Base-by-base conservation (phyloP, 495 filamentous ascomycete genomes). In the Penicillium riverlandense region DNA sequence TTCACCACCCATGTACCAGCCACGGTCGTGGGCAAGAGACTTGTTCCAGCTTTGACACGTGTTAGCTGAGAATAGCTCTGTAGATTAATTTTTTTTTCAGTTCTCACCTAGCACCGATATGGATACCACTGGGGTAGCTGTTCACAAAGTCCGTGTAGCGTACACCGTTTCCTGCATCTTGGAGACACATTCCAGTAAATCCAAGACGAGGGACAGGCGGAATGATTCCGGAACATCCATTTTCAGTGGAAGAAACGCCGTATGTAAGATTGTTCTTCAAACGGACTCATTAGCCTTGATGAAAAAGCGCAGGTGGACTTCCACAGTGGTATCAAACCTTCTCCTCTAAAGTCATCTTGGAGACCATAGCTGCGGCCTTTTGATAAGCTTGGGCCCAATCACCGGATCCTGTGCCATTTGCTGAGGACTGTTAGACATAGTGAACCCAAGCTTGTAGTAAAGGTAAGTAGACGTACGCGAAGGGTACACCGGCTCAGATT, bases 101-200 rank as follows among this genome's bases (percentile, higher is more conserved):
- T 9, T 29, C 44, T 50, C n/a, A 57, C 54, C 50, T 55, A 29
- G 63, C 75, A 29, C 76, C 79, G 11, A 80, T 75, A 44, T 80
- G 75, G 29, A 83, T 55, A 7, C 77, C 78, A 22, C 67, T 66
- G 0, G 78, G 63, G 61, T 73, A 83, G 15, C 63, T 66, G 45
- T 75, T 81, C 27, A 80, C 81, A 54, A 79, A 77, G 47, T 85
- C 80, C 0, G 78, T 77, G 13, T 49, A 63, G 3, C 80, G 62
- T 16, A 84, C 60, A 12, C 80, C 82, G 47, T 83, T 76, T 0
- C 78, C 79, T 2, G 79, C 80, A 58, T 87, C 82, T 12, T 67
- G 63, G 0, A 87, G 66, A 52, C 82, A 85, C 33, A 85, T 56
- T 7, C 83, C 83, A 0, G 76, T 68, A 47, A 79, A 85, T 1